These are phyloP conservation scores for Infundibulicybe gibba DNA, from an alignment of 768 basidiomycete genomes.

Conservation along the genomic window DNA sequence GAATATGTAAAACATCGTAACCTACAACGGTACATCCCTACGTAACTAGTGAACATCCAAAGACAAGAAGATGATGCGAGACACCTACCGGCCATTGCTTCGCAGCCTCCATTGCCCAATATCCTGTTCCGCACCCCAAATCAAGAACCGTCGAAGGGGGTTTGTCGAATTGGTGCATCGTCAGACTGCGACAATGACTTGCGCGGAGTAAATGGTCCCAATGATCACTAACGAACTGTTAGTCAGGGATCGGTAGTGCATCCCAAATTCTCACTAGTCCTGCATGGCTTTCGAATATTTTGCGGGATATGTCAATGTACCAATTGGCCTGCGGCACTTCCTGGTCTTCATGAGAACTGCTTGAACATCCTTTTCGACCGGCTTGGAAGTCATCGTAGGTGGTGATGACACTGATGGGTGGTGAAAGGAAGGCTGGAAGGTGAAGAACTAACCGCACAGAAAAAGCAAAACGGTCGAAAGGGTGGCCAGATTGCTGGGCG, in stretches of 20 bases:
- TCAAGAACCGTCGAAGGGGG: constrained; percentile 58
- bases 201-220: constrained; percentile 70
- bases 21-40: constrained; percentile 57
- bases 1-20: constrained; percentile 51
- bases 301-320: constrained; percentile 56
- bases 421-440: constrained; percentile 11
- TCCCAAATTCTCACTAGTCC: constrained; percentile 45
- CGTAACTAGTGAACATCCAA: not conserved
- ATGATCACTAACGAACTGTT: constrained; percentile 44
- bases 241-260: constrained; percentile 5
- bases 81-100: constrained; percentile 57
- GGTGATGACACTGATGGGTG: constrained; percentile 6
- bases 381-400: constrained; percentile 16
- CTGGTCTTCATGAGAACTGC: constrained; percentile 36
- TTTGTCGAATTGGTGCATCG: constrained; percentile 48
- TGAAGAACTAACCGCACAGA: constrained; percentile 6
- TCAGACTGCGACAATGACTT: constrained; percentile 42
- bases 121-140: constrained; percentile 68
- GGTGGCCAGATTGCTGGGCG: constrained; percentile 5
- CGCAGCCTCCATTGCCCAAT: constrained; percentile 70
- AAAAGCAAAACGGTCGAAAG: not conserved
- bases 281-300: constrained; percentile 43
- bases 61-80: constrained; percentile 1
- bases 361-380: constrained; percentile 41
- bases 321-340: constrained; percentile 37